Evolutionary conservation across 176 grass and related monocot species (phyloP).

Genomic region (Musa acuminata): DNA sequence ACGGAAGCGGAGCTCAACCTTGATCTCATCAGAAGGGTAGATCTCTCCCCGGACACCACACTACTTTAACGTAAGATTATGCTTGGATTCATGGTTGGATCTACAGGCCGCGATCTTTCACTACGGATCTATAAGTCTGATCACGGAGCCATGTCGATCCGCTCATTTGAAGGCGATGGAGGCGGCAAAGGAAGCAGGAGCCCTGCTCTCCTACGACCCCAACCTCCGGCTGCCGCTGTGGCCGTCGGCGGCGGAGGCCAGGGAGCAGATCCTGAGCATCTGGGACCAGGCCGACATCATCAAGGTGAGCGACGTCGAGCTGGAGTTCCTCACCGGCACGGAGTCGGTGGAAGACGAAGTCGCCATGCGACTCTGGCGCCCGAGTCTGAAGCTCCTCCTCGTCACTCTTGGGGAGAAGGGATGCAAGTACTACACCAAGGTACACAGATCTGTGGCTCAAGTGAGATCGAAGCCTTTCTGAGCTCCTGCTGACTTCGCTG

Average conservation of each 20-base stretch:
- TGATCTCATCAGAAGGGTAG: slow-evolving; percentile 51
- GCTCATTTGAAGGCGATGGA: slow-evolving; percentile 16
- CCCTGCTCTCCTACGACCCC: slow-evolving; percentile 12
- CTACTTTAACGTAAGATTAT: neutral
- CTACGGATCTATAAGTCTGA: slow-evolving; percentile 20
- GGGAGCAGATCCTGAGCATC: slow-evolving; percentile 17
- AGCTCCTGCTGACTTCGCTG: no score
- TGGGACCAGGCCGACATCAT: slow-evolving; percentile 20
- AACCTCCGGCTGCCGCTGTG: slow-evolving; percentile 15
- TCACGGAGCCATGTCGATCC: slow-evolving; percentile 10
- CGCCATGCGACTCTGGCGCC: slow-evolving; percentile 8
- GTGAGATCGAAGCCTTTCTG: neutral
- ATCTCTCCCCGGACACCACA: no score
- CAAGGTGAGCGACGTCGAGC: slow-evolving; percentile 18
- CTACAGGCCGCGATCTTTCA: slow-evolving; percentile 8
- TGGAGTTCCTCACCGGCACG: slow-evolving; percentile 15
- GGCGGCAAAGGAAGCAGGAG: slow-evolving; percentile 13
- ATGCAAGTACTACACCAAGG: slow-evolving; percentile 17
- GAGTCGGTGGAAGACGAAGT: slow-evolving; percentile 15
- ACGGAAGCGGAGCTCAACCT: slow-evolving; percentile 70
- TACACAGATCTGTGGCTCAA: neutral
- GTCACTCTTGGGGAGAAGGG: slow-evolving; percentile 13
- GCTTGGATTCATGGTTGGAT: neutral
- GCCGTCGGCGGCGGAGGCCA: slow-evolving; percentile 5
- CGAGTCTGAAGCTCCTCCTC: neutral